Evolutionary conservation across 495 filamentous ascomycete genomes (phyloP), one percentile per base, ranked within the genome.

Genomic region (Halenospora varia): DNA sequence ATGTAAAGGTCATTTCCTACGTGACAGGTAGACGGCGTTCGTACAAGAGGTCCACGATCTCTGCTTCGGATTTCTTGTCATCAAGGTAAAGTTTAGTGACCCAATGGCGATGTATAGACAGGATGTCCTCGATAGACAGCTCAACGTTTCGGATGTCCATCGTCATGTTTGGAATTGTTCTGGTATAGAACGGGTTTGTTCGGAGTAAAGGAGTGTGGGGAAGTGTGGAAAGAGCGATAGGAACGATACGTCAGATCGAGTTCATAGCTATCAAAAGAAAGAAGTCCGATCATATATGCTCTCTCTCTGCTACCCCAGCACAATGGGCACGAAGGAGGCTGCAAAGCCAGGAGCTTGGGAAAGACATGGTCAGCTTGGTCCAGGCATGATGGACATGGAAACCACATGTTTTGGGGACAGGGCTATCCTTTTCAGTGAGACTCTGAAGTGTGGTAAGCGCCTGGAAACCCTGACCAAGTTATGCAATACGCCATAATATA

Each of bases 21-120:
- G 57, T 57, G 20, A 61, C 58, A 10, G 20, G 8, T 1, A 64
- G 45, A 39, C 20, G 44, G 6, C 25, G 50, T n/a, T 58, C 54
- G 47, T 46, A 46, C 24, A 64, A 18, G 10, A 58, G 10, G 3
- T 22, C 35, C 20, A 61, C 58, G 20, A 64, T 64, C 18, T 64
- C 57, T 19, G 2, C 47, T 45, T 44, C 50, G 15, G 57, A 55
- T 18, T 61, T 64, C 15, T 39, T 22, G 2, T 56, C 54, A 2
- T 58, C 18, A 3, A 64, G 10, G 40, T 60, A 64, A 15, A 64
- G 40, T 42, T 58, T 46, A 2, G 57, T 59, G 20, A 64, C 56
- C 62, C 62, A 64, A 6, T 25, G 10, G 13, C 55, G 45, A 41
- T 64, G 62, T 0, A 55, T 15, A 41, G 35, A 41, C 44, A 64